These are phyloP conservation scores for Plasmodium gonderi DNA, from an alignment of 169 alveolate species.

Conservation along the genomic window DNA sequence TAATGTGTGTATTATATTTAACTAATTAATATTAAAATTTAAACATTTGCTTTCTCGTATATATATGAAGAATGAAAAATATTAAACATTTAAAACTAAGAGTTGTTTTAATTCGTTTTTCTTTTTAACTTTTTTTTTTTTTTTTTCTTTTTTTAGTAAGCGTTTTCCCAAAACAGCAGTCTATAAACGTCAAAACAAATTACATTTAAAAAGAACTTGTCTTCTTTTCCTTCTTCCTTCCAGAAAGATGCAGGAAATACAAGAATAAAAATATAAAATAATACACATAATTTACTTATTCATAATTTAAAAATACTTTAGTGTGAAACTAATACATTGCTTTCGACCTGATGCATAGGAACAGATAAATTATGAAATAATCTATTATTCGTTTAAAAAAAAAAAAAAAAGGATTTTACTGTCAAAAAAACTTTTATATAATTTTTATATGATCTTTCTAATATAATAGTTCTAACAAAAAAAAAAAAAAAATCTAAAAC, in stretches of 20 bases:
- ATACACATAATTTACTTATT: background rate
- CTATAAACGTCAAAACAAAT: background rate
- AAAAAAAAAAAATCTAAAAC: background rate
- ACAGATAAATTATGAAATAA: background rate
- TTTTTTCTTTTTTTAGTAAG: background rate
- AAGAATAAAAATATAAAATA: background rate
- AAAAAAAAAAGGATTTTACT: background rate
- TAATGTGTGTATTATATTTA: background rate
- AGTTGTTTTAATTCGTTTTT: background rate
- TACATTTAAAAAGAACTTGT: background rate
- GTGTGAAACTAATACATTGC: background rate
- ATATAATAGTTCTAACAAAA: background rate
- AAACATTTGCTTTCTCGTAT: background rate
- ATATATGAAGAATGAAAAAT: background rate
- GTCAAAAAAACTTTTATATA: background rate
- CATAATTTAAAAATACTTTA: background rate
- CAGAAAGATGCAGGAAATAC: background rate
- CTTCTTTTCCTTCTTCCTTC: background rate
- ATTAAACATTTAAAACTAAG: background rate
- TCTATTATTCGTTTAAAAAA: background rate
- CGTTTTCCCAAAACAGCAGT: background rate
- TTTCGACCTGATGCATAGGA: background rate
- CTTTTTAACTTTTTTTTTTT: background rate
- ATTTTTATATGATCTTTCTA: background rate
- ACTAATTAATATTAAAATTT: background rate